phyloP scores from a whole-genome alignment of 1,284 basidiomycete species.

The Dichomitus squalens region DNA sequence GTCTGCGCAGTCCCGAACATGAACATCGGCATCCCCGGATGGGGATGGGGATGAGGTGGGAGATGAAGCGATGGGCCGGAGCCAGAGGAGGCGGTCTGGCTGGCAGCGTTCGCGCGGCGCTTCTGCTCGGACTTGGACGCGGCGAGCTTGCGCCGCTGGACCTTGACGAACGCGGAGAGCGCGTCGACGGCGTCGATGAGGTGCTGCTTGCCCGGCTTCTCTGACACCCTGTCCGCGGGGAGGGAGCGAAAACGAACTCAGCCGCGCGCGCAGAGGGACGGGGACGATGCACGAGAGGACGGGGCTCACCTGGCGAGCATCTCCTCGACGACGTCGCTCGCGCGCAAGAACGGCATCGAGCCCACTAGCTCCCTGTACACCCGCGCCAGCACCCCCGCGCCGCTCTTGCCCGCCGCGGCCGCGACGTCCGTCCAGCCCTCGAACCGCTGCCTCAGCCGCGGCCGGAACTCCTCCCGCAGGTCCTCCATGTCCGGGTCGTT shows the following conservation, averaged over 20 bases:
- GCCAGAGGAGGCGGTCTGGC: background rate
- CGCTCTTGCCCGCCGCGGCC: constrained; percentile 39
- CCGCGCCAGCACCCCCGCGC: constrained; percentile 36
- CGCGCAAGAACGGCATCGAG: constrained; percentile 58
- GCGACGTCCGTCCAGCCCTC: constrained; percentile 52
- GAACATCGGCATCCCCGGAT: background rate
- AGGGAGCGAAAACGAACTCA: background rate
- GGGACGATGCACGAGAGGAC: background rate
- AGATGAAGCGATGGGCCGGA: background rate
- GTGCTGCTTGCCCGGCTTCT: constrained; percentile 54
- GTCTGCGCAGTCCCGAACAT: background rate
- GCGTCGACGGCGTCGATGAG: constrained; percentile 52
- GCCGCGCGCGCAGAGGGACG: too few species aligned
- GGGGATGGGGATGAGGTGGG: background rate
- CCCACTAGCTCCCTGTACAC: constrained; percentile 46
- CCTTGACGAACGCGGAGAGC: constrained; percentile 50
- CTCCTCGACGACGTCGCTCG: constrained; percentile 52
- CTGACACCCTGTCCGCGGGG: constrained; percentile 42
- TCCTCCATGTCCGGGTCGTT: constrained; percentile 60
- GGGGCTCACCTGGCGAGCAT: constrained; percentile 52
- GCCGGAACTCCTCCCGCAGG: constrained; percentile 58
- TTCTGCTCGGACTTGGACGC: constrained; percentile 16
- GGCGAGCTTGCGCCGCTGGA: constrained; percentile 41
- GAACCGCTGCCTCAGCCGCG: constrained; percentile 55
- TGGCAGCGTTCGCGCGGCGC: constrained; percentile 13